A percentile compares a stretch with the other conserved stretches of the same genome.
These are phyloP conservation scores for Hypocreales sp. DNA, from an alignment of 2,329 filamentous ascomycete genomes.

Conservation along the genomic window DNA sequence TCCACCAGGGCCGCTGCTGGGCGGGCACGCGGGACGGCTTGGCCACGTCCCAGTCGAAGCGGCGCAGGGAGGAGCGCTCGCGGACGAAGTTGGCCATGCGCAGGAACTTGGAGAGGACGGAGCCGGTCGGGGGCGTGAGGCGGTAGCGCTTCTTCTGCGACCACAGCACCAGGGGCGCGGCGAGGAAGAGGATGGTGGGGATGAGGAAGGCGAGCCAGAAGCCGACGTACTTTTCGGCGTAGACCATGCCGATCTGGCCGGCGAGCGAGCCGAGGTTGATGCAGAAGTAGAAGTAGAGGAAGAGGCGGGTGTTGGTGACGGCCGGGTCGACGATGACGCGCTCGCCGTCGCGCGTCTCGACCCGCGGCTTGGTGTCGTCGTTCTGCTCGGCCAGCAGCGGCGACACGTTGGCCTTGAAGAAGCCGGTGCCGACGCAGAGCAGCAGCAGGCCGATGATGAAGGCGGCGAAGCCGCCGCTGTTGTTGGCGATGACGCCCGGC, in stretches of 20 bases:
- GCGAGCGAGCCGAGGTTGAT: slow-evolving; percentile 49
- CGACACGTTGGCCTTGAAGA: slow-evolving; percentile 70
- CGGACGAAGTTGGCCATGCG: slow-evolving; percentile 43
- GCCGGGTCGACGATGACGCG: slow-evolving; percentile 57
- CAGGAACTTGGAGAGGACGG: slow-evolving; percentile 35
- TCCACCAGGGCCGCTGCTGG: slow-evolving; percentile 47
- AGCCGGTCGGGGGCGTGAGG: slow-evolving; percentile 52
- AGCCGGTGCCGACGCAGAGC: slow-evolving; percentile 52
- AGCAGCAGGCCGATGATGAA: slow-evolving; percentile 50
- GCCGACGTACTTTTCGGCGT: slow-evolving; percentile 60
- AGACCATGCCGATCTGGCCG: slow-evolving; percentile 47
- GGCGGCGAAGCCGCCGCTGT: slow-evolving; percentile 42
- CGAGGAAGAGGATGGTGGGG: slow-evolving; percentile 48
- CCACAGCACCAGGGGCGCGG: slow-evolving; percentile 45
- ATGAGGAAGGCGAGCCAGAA: slow-evolving; percentile 60
- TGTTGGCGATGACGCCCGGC: slow-evolving; percentile 43
- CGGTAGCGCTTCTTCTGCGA: slow-evolving; percentile 39
- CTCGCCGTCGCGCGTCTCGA: slow-evolving; percentile 42
- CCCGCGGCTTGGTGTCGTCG: slow-evolving; percentile 37
- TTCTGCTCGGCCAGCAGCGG: slow-evolving; percentile 60
- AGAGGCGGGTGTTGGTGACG: slow-evolving; percentile 52
- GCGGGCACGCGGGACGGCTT: slow-evolving; percentile 50
- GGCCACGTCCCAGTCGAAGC: slow-evolving; percentile 49
- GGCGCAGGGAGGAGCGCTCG: slow-evolving; percentile 50
- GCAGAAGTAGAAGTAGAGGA: slow-evolving; percentile 41